Percentiles rank a stretch among this genome's conserved stretches.
Conservation (phyloP, 257 asterid genomes). For the Nicotiana knightiana region DNA sequence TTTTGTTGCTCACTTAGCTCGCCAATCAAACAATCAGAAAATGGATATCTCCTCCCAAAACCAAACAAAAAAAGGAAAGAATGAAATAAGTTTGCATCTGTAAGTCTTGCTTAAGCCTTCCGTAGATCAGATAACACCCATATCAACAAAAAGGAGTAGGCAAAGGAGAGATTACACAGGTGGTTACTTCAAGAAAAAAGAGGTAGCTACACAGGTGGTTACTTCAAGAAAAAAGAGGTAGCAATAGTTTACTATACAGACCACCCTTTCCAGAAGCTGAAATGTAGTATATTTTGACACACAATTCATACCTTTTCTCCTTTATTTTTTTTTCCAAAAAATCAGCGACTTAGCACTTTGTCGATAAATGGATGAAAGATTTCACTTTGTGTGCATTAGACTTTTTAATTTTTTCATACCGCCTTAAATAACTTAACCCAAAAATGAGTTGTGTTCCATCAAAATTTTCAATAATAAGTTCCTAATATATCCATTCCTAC, state of each 20-base stretch:
- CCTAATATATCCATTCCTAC: neutral
- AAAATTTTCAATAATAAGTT: neutral
- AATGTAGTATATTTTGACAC: neutral
- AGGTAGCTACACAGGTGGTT: neutral
- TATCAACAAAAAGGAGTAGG: neutral
- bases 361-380: neutral
- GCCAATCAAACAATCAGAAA: neutral
- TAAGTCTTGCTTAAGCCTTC: neutral
- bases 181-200: neutral
- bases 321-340: neutral
- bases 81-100: neutral
- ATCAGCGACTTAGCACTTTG: neutral
- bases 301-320: neutral
- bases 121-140: neutral
- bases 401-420: neutral
- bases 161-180: neutral
- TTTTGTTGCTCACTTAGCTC: neutral
- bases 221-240: neutral
- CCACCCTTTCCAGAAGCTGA: neutral
- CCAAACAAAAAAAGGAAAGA: neutral
- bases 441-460: neutral
- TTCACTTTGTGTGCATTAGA: neutral
- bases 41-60: neutral
- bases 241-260: neutral
- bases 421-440: neutral